Percentiles rank a stretch among this genome's conserved stretches.
Conservation (phyloP, 2,329 filamentous ascomycete species). For the Epichloe coenophiala region DNA sequence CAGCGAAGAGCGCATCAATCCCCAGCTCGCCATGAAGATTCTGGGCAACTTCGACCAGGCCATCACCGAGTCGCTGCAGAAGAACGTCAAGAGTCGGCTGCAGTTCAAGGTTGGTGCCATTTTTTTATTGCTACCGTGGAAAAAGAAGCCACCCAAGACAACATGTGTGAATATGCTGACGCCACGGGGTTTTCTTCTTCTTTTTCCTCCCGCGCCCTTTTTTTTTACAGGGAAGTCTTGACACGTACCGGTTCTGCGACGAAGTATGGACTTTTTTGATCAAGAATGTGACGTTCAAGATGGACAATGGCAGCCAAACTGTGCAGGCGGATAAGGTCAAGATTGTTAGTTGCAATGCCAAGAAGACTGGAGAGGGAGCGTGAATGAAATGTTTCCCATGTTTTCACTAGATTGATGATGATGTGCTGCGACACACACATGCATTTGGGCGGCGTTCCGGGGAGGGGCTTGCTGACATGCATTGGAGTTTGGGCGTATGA, state of each 20-base stretch:
- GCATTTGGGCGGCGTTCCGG: slow-evolving; percentile 10
- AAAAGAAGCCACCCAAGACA: background rate
- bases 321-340: slow-evolving; percentile 87
- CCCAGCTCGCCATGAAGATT: slow-evolving; percentile 97
- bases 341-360: slow-evolving; percentile 96
- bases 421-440: background rate
- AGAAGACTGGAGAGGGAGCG: slow-evolving; percentile 38
- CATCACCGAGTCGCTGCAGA: slow-evolving; percentile 79
- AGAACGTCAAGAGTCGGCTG: slow-evolving; percentile 81
- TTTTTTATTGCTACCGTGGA: background rate
- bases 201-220: background rate
- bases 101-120: slow-evolving; percentile 69
- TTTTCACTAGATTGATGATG: too few relatives aligned
- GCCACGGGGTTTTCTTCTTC: background rate
- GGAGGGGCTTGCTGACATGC: background rate
- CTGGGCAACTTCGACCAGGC: slow-evolving; percentile 89
- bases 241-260: slow-evolving; percentile 98
- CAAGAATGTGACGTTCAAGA: slow-evolving; percentile 97
- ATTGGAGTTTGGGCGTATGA: background rate
- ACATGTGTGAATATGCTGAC: background rate
- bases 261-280: slow-evolving; percentile 99
- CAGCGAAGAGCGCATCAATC: slow-evolving; percentile 87
- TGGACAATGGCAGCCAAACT: slow-evolving; percentile 62
- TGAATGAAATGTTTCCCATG: background rate
- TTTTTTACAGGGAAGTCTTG: slow-evolving; percentile 67